Evolutionary conservation across 441 rosid genomes (phyloP).

Genomic region (Mallotus repandus): DNA sequence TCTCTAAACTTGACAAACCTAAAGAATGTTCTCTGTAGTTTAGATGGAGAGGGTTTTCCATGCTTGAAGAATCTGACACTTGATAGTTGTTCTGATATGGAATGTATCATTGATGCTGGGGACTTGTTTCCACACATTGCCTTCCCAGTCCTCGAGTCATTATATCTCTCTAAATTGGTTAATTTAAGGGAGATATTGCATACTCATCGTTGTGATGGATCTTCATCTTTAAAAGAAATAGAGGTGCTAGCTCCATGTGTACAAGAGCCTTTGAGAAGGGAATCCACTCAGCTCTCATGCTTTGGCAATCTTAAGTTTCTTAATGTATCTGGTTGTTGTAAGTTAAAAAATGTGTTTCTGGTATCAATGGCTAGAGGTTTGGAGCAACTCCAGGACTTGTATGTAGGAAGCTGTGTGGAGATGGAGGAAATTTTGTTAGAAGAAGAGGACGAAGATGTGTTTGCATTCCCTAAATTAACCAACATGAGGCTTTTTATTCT

Average conservation of each 20-base stretch:
- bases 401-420: background rate
- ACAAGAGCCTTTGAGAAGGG: background rate
- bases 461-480: background rate
- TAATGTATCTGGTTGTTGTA: background rate
- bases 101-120: background rate
- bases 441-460: background rate
- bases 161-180: background rate
- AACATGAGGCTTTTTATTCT: too few species aligned
- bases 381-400: background rate
- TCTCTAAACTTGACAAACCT: background rate
- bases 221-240: background rate
- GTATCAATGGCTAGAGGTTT: background rate
- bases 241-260: background rate
- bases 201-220: background rate
- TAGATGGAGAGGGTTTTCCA: constrained; percentile 5
- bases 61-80: background rate
- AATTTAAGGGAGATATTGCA: background rate
- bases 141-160: background rate
- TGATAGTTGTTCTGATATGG: background rate
- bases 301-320: constrained; percentile 5
- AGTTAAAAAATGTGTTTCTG: background rate
- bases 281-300: background rate
- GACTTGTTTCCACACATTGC: background rate
- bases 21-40: background rate
- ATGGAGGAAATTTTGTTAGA: constrained; percentile 5